Evolutionary conservation across 495 filamentous ascomycete species (phyloP), one percentile per base, ranked within the genome.

Genomic region (Penicillium desertorum): DNA sequence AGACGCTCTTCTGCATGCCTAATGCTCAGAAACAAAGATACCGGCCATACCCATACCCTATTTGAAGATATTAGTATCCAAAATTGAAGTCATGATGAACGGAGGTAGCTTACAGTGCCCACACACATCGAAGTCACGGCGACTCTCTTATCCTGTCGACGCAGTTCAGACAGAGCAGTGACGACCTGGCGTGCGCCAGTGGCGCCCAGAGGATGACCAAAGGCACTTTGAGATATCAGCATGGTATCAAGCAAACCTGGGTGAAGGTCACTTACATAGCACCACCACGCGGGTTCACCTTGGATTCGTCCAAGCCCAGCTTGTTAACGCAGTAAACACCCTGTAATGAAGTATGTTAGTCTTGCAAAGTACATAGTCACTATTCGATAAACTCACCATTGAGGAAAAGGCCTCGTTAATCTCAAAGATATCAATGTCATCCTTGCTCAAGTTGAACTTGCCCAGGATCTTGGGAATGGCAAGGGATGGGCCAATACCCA

Each of bases 371-470:
- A 19, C 14, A 8, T n/a, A 44, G n/a, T 6, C 20, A 42, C 23
- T 8, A 39, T 2, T 27, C 3, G 14, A 6, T 6, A 9, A 51
- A 49, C 61, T 25, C 58, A 90, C 92, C 93, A 98, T 98, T 34
- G 87, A 91, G 16, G 93, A 92, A 65, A 98, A 98, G 1, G 93
- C 93, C 81, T 98, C 93, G 72, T 98, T 98, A 65, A 98, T 76
- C 79, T 98, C 93, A 62, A 96, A 83, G 39, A 98, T 79, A 65
- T 98, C 93, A 63, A 91, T 79, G 47, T 98, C 93, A 54, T 88
- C 80, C 39, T 91, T 76, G n/a, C 75, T 82, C 68, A 98, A 68
- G 62, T 83, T 82, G 77, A 86, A 86, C 78, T 96, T 89, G 66
- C 73, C 73, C 36, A 98, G 77, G 39, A 98, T 84, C 82, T 98